Conservation (phyloP, 768 basidiomycete species). For the Trametes cubensis region DNA sequence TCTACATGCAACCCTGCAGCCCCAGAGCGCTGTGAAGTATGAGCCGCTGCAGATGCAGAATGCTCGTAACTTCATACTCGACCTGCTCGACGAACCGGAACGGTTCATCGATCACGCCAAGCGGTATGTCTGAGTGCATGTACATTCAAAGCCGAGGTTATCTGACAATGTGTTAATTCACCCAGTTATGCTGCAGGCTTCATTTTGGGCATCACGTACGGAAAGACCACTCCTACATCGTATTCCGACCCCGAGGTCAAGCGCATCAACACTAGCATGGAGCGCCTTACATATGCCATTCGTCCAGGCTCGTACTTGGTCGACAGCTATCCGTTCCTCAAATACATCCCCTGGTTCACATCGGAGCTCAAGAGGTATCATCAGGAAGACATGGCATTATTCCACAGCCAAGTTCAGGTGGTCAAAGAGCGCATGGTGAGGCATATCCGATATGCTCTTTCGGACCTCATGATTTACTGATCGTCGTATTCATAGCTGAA, state of each 20-base stretch:
- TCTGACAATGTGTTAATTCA: constrained; percentile 26
- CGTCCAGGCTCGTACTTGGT: constrained; percentile 41
- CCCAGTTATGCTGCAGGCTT: constrained; percentile 44
- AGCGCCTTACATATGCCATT: constrained; percentile 41
- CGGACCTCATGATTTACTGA: too few relatives aligned
- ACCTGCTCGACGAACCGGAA: constrained; percentile 38
- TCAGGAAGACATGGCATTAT: constrained; percentile 40
- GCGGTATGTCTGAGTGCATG: constrained; percentile 27
- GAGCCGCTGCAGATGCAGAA: constrained; percentile 37
- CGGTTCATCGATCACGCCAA: constrained; percentile 39
- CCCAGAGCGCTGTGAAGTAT: constrained; percentile 36
- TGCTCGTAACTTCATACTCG: constrained; percentile 39
- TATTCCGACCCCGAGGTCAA: constrained; percentile 41
- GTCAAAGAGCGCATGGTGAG: constrained; percentile 18
- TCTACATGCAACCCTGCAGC: constrained; percentile 41
- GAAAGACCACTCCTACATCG: constrained; percentile 42
- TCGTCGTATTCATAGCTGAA: too few relatives aligned
- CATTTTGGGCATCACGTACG: constrained; percentile 43
- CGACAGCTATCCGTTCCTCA: constrained; percentile 41
- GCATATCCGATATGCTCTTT: not conserved
- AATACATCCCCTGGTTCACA: constrained; percentile 58
- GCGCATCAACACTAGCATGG: constrained; percentile 37
- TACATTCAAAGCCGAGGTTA: too few relatives aligned
- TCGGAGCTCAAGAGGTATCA: constrained; percentile 60
- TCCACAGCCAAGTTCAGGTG: constrained; percentile 33